These are phyloP conservation scores for Picea glauca DNA, from an alignment of 75 land plant genomes.

Conservation along the genomic window DNA sequence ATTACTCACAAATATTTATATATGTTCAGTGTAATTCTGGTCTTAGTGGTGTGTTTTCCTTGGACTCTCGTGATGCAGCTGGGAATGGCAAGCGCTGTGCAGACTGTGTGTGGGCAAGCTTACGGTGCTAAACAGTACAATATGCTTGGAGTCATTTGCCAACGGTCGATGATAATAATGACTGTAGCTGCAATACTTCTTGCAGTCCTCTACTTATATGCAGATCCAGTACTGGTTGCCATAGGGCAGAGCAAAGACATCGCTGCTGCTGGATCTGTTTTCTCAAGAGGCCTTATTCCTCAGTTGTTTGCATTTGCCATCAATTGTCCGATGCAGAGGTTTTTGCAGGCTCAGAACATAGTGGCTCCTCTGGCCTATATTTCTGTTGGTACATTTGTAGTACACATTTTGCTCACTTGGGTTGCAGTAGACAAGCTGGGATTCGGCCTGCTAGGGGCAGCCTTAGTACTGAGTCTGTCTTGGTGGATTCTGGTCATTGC, in stretches of 20 bases:
- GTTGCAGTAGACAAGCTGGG: slow-evolving; percentile 14
- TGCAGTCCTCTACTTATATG: slow-evolving; percentile 15
- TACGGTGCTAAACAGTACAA: slow-evolving; percentile 27
- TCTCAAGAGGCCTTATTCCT: slow-evolving; percentile 31
- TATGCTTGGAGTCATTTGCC: slow-evolving; percentile 32
- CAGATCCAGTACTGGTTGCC: slow-evolving; percentile 17
- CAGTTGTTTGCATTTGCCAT: slow-evolving; percentile 19
- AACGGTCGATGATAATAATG: slow-evolving; percentile 31
- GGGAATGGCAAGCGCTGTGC: slow-evolving; percentile 39
- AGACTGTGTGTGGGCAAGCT: slow-evolving; percentile 57
- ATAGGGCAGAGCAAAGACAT: slow-evolving; percentile 22
- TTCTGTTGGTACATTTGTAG: slow-evolving; percentile 10
- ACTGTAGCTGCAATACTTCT: slow-evolving; percentile 10
- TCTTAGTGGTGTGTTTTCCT: too few relatives aligned
- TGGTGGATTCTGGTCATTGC: slow-evolving; percentile 17
- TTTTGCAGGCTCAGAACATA: slow-evolving; percentile 40
- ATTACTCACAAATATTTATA: too few relatives aligned
- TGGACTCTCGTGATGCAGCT: neutral
- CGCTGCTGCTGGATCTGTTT: slow-evolving; percentile 18
- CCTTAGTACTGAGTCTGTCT: slow-evolving; percentile 21
- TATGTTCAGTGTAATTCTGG: too few relatives aligned
- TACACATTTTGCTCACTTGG: slow-evolving; percentile 31
- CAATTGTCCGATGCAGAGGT: slow-evolving; percentile 29
- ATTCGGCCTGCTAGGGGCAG: slow-evolving; percentile 24
- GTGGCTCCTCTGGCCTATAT: slow-evolving; percentile 23